A percentile compares a stretch with the other conserved stretches of the same genome.
Conservation (phyloP, 257 asterid species). For the Avicennia marina region DNA sequence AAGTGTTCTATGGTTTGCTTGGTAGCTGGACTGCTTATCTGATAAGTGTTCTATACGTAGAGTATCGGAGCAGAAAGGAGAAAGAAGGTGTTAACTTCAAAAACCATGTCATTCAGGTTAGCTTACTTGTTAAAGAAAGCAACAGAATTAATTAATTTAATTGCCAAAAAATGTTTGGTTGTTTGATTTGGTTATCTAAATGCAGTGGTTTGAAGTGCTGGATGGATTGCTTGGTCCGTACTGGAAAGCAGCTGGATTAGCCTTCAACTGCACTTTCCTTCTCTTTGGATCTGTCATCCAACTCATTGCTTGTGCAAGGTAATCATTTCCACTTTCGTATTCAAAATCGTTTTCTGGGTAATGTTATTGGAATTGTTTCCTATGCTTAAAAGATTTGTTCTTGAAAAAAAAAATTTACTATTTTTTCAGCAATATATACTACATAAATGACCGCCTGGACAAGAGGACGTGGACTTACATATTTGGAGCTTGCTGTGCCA, state of each 20-base stretch:
- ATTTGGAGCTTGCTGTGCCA: slow-evolving; percentile 99
- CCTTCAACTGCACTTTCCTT: slow-evolving; percentile 95
- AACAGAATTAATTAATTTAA: not conserved
- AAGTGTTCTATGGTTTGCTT: slow-evolving; percentile 72
- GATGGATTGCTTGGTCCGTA: slow-evolving; percentile 93
- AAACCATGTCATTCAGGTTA: slow-evolving; percentile 95
- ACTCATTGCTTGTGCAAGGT: slow-evolving; percentile 98
- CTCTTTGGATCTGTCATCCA: slow-evolving; percentile 96
- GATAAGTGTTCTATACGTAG: slow-evolving; percentile 82
- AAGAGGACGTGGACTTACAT: slow-evolving; percentile 99
- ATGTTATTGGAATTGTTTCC: no score
- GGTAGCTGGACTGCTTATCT: slow-evolving; percentile 99
- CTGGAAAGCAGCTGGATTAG: slow-evolving; percentile 94
- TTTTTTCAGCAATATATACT: slow-evolving; percentile 90
- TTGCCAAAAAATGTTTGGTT: not conserved
- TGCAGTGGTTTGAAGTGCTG: slow-evolving; percentile 94
- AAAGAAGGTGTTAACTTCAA: slow-evolving; percentile 89
- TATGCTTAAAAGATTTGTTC: no score
- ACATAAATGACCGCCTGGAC: slow-evolving; percentile 85
- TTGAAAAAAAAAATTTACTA: no score
- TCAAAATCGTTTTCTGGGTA: no score
- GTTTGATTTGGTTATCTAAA: not conserved
- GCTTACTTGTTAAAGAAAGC: not conserved
- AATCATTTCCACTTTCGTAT: no score
- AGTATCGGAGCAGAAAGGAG: slow-evolving; percentile 81